A percentile compares a stretch with the other conserved stretches of the same genome.
phyloP scores from a whole-genome alignment of 2,329 filamentous ascomycete genomes.

The Alternaria conjuncta region DNA sequence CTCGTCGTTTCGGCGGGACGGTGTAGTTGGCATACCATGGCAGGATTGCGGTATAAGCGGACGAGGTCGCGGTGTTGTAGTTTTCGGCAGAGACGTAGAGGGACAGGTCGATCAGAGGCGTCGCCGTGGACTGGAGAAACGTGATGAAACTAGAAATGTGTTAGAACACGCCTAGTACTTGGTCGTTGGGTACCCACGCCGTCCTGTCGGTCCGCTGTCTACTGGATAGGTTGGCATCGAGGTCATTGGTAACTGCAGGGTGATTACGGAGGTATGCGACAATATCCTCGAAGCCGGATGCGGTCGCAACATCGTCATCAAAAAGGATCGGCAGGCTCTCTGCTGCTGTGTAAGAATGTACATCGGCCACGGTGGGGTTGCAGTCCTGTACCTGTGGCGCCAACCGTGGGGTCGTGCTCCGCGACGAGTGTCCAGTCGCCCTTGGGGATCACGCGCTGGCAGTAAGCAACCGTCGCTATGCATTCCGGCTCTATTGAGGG shows the following conservation, averaged over 20 bases:
- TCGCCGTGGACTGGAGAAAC: slow-evolving; percentile 77
- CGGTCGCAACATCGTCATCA: slow-evolving; percentile 60
- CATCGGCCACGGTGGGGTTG: background rate
- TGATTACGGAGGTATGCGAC: slow-evolving; percentile 60
- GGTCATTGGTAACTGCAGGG: slow-evolving; percentile 30
- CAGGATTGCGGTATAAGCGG: slow-evolving; percentile 79
- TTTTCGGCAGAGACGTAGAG: slow-evolving; percentile 91
- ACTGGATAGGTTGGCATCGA: slow-evolving; percentile 38
- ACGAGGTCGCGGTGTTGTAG: slow-evolving; percentile 77
- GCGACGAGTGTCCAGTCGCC: slow-evolving; percentile 53
- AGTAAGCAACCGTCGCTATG: slow-evolving; percentile 79
- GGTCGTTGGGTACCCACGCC: slow-evolving; percentile 29
- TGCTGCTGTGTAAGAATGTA: slow-evolving; percentile 31
- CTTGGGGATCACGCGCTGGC: slow-evolving; percentile 67
- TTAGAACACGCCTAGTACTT: background rate
- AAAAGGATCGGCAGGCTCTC: slow-evolving; percentile 65
- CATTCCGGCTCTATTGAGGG: slow-evolving; percentile 93
- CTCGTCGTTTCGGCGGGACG: slow-evolving; percentile 74
- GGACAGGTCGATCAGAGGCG: slow-evolving; percentile 80
- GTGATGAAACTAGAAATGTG: slow-evolving; percentile 55
- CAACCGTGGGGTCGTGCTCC: slow-evolving; percentile 68
- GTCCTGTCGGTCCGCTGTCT: slow-evolving; percentile 52
- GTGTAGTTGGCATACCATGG: slow-evolving; percentile 90
- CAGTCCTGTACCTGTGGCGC: slow-evolving; percentile 61
- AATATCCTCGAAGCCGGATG: slow-evolving; percentile 68